Evolutionary conservation across 1,284 basidiomycete genomes (phyloP).

Genomic region (Moesziomyces antarcticus): DNA sequence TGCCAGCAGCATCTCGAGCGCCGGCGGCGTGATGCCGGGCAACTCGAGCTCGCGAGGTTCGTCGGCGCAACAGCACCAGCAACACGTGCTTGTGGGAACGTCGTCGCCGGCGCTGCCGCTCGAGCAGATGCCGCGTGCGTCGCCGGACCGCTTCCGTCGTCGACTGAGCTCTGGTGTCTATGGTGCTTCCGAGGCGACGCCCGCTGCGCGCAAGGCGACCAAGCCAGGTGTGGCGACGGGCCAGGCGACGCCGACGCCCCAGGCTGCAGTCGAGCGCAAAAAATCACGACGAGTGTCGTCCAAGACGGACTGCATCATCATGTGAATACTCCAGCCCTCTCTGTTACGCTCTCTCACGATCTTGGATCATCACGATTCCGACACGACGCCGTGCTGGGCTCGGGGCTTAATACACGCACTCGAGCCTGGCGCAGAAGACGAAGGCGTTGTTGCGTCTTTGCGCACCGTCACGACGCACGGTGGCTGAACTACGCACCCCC

Average conservation of each 20-base stretch:
- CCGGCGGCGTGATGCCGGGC: constrained; percentile 21
- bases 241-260: constrained; percentile 31
- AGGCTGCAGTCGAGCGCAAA: constrained; percentile 27
- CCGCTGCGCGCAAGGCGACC: constrained; percentile 5
- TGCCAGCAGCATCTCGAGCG: constrained; percentile 47
- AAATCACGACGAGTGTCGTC: constrained; percentile 37
- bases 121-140: constrained; percentile 7
- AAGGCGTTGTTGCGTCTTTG: too few species aligned
- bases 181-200: constrained; percentile 6
- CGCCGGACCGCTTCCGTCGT: constrained; percentile 28
- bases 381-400: not conserved
- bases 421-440: not conserved
- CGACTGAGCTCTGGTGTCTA: constrained; percentile 30
- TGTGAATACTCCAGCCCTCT: constrained; percentile 12
- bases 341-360: not conserved
- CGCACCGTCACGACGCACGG: too few species aligned
- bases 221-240: constrained; percentile 20
- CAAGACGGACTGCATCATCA: constrained; percentile 46
- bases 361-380: not conserved
- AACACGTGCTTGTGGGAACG: constrained; percentile 1
- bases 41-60: constrained; percentile 34
- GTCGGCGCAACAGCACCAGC: constrained; percentile 33
- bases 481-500: too few species aligned
- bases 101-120: constrained; percentile 23
- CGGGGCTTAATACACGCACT: constrained; percentile 17